These are phyloP conservation scores for Falciphora oryzae DNA, from an alignment of 2,329 filamentous ascomycete genomes.

Conservation along the genomic window DNA sequence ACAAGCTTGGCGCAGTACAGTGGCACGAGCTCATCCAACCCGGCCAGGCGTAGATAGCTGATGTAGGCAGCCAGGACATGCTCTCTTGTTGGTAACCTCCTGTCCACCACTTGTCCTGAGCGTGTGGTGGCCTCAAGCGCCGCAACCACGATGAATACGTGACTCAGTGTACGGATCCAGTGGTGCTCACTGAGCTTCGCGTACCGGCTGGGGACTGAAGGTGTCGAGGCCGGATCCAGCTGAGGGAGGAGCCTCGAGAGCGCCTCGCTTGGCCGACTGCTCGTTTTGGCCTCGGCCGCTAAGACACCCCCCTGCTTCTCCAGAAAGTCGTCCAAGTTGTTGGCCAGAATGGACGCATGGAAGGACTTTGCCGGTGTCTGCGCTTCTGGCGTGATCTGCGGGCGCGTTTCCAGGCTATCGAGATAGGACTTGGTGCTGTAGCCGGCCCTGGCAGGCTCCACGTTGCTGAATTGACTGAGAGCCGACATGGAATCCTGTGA, in stretches of 20 bases:
- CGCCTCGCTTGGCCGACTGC: slow-evolving; percentile 1
- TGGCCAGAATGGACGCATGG: slow-evolving; percentile 68
- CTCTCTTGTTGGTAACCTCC: slow-evolving; percentile 48
- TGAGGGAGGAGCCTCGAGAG: slow-evolving; percentile 6
- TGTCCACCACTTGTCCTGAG: slow-evolving; percentile 10
- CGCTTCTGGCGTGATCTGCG: slow-evolving; percentile 35
- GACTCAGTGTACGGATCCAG: slow-evolving; percentile 62
- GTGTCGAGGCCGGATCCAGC: neutral
- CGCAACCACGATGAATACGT: slow-evolving; percentile 60
- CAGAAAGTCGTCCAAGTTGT: slow-evolving; percentile 51
- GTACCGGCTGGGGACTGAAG: slow-evolving; percentile 31
- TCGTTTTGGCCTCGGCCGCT: slow-evolving; percentile 33
- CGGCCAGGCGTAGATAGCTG: slow-evolving; percentile 65
- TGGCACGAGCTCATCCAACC: slow-evolving; percentile 73
- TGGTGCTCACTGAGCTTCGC: slow-evolving; percentile 54
- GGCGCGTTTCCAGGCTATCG: slow-evolving; percentile 1
- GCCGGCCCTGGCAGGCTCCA: slow-evolving; percentile 4
- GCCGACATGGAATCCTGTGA: neutral
- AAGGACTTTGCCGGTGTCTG: slow-evolving; percentile 65
- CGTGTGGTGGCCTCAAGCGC: slow-evolving; percentile 44
- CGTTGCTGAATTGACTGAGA: neutral
- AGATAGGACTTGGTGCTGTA: slow-evolving; percentile 6
- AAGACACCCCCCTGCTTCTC: slow-evolving; percentile 53
- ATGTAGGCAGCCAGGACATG: slow-evolving; percentile 79
- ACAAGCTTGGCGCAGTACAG: slow-evolving; percentile 80